phyloP scores from a whole-genome alignment of 345 rosid species.

The Salix brachista region DNA sequence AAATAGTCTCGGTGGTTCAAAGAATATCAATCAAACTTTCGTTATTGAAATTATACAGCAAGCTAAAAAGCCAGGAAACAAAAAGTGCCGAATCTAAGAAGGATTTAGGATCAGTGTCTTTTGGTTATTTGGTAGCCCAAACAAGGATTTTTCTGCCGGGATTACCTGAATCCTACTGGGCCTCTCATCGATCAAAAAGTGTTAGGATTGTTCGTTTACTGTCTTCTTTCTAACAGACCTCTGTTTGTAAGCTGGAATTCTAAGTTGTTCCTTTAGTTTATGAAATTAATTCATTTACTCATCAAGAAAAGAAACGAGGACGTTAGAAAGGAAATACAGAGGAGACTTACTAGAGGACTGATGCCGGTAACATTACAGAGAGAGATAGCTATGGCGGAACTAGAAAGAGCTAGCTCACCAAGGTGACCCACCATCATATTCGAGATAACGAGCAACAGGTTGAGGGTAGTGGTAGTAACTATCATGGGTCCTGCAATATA shows the following conservation, averaged over 20 bases:
- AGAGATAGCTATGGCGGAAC: constrained; percentile 14
- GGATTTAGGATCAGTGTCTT: no score
- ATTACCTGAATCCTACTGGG: no score
- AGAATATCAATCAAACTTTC: background rate
- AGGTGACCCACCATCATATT: constrained; percentile 24
- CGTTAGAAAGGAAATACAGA: background rate
- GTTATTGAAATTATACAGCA: background rate
- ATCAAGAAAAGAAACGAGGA: background rate
- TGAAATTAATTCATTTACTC: background rate
- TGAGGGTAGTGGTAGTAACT: background rate
- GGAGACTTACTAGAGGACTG: constrained; percentile 14
- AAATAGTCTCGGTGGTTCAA: background rate
- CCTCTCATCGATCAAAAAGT: no score
- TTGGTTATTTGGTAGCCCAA: no score
- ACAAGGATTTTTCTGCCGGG: no score
- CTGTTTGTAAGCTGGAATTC: background rate
- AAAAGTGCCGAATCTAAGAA: no score
- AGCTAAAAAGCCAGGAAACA: background rate
- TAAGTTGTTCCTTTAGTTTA: background rate
- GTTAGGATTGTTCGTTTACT: no score
- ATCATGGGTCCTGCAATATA: constrained; percentile 22
- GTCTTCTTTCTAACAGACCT: no score
- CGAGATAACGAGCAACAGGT: constrained; percentile 9
- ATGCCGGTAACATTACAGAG: constrained; percentile 16
- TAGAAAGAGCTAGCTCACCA: constrained; percentile 11